Evolutionary conservation across 306 rosid genomes (phyloP), one percentile per base, ranked within the genome.

Genomic region (Vicia villosa): DNA sequence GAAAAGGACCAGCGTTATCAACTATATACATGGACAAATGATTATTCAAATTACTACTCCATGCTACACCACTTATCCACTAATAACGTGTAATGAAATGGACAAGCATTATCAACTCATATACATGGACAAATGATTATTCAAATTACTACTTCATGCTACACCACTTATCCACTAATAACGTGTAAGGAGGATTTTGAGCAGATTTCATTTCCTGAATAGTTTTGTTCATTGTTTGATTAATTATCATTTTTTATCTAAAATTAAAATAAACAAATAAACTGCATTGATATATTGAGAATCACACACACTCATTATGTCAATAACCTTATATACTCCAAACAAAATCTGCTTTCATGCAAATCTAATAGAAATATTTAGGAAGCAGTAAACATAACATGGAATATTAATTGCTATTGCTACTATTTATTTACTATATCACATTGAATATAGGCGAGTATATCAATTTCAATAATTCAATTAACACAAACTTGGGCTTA

Each of bases 401-500:
- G 43, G 62, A 34, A 43, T 56, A 47, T 10, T 19, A 51, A 19
- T 20, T 11, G 30, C 16, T 5, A 47, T 28, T 62, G 30, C 6
- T 2, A 58, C 5, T 17, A 15, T 50, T 54, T 17, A 15, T 50
- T 54, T 34, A 13, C 26, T n/a, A 70, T 26, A 69, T 63, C 54
- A 69, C 20, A 22, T 36, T 9, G 26, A 42, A 66, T 15, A 63
- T 21, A 68, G 43, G 37, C n/a, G 46, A 52, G 10, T 9, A 61
- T 66, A 49, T 17, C 61, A 60, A 71, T 52, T 58, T 51, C 34
- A 20, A 60, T 30, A 38, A 72, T 42, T 69, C 62, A 64, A 41
- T 46, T 41, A 55, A 43, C 43, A 61, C n/a, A 49, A 77, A 78
- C 58, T 21, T 40, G 70, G 62, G 68, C 45, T 58, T 58, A 65